Evolutionary conservation across 2,329 filamentous ascomycete species (phyloP), one percentile per base, ranked within the genome.

Genomic region (Aspergillus quadrilineatus): DNA sequence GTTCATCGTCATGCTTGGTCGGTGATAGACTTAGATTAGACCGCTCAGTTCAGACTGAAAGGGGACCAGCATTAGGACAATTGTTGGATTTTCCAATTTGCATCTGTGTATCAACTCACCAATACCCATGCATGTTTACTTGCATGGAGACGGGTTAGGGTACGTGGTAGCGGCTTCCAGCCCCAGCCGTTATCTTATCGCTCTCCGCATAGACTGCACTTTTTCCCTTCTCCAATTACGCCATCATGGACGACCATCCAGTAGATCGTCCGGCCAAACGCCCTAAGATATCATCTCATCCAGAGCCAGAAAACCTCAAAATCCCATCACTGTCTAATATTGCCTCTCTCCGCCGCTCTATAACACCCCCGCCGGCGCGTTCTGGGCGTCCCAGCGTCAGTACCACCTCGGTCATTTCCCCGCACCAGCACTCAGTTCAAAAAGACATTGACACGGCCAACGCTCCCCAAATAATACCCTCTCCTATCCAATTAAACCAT

Each of bases 401-500:
- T 42, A 14, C 37, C 6, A n/a, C 10, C n/a, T 6, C 39, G 15
- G 45, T 37, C 17, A 6, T 8, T 46, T 46, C 47, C 36, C 45
- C 44, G 42, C 48, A 45, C 29, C 29, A 34, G 8, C 28, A 17
- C 22, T 47, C 44, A 30, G 15, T 29, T 17, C 50, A 58, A 17
- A 47, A 44, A 15, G 39, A 37, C 9, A 32, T 8, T n/a, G 1
- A 7, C 7, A 17, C n/a, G 17, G 10, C 6, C 37, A 44, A 4
- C 36, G 45, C 41, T 43, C 12, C 44, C 6, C 42, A 45, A 22
- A 32, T 14, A 6, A 65, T 85, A 26, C 69, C 74, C 1, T 92
- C 89, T 1, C 90, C 90, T 0, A 83, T 92, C 62, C 85, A 85
- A 56, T 82, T 94, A 12, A 92, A 88, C 0, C 81, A 79, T 57